Evolutionary conservation across 2,329 filamentous ascomycete species (phyloP).

Genomic region (Aureobasidium lini): DNA sequence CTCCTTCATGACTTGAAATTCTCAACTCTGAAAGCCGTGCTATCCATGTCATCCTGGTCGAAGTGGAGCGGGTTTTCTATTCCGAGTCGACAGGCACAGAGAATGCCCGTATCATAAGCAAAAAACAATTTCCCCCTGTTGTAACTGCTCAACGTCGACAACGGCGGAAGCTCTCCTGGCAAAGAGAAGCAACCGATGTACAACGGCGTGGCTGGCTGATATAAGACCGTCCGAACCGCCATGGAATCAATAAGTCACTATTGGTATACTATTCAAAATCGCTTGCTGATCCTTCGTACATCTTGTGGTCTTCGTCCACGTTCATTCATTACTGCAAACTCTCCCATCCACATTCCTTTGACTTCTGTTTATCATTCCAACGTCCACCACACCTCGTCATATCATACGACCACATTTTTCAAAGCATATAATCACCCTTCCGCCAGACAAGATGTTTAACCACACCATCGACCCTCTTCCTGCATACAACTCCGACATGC

Average conservation of each 20-base stretch:
- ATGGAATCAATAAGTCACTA: conserved; percentile 11
- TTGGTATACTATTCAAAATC: conserved; percentile 4
- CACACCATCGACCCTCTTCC: conserved; percentile 12
- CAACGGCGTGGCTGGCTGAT: conserved; percentile 13
- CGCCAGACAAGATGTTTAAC: conserved; percentile 1
- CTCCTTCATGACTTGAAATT: neutral
- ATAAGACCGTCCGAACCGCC: conserved; percentile 8
- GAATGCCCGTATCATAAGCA: neutral
- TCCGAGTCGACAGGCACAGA: neutral
- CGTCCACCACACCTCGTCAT: neutral
- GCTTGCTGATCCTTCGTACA: neutral
- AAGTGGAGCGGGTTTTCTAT: conserved; percentile 3
- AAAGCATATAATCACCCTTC: neutral
- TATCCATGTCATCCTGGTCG: neutral
- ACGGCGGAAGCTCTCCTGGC: conserved; percentile 9
- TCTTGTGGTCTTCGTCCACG: neutral
- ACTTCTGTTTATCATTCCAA: conserved; percentile 7
- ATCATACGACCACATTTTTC: neutral
- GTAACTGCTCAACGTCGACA: conserved; percentile 9
- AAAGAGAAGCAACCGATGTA: neutral
- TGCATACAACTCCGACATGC: neutral
- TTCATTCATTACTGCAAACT: neutral
- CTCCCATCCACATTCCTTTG: conserved; percentile 5
- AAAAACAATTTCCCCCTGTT: conserved; percentile 12
- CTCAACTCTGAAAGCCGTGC: neutral